These are phyloP conservation scores for Penstemon newberryi DNA, from an alignment of 257 asterid genomes.

Conservation along the genomic window DNA sequence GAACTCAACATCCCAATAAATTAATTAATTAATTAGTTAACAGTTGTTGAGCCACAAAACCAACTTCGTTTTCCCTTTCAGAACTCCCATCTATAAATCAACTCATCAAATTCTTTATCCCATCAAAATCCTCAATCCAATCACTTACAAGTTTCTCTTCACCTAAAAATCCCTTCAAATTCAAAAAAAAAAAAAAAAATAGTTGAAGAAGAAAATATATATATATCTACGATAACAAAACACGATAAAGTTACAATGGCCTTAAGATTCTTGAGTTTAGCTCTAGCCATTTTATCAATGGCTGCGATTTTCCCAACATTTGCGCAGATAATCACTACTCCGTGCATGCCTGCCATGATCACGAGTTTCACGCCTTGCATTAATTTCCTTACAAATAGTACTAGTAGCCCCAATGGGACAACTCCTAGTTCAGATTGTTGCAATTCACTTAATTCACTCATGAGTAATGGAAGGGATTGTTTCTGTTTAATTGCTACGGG, in stretches of 20 bases:
- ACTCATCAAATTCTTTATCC: slow-evolving; percentile 7
- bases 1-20: background rate
- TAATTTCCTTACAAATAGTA: slow-evolving; percentile 27
- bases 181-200: background rate
- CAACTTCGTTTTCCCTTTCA: slow-evolving; percentile 10
- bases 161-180: background rate
- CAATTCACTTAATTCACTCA: slow-evolving; percentile 31
- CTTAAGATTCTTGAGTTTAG: too few species aligned
- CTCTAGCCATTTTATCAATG: background rate
- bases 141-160: too few species aligned
- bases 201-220: background rate
- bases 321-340: slow-evolving; percentile 22
- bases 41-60: slow-evolving; percentile 60
- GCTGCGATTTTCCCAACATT: slow-evolving; percentile 18
- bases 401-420: slow-evolving; percentile 36
- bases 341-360: slow-evolving; percentile 52
- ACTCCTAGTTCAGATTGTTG: slow-evolving; percentile 62
- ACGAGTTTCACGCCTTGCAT: slow-evolving; percentile 51
- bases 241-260: too few species aligned
- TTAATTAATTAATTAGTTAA: slow-evolving; percentile 38
- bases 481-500: slow-evolving; percentile 37
- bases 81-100: slow-evolving; percentile 22
- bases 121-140: background rate
- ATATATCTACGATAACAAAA: too few species aligned
- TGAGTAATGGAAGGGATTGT: slow-evolving; percentile 43